Evolutionary conservation across 1,284 basidiomycete species (phyloP).

Genomic region (Austroboletus novae-zelandiae): DNA sequence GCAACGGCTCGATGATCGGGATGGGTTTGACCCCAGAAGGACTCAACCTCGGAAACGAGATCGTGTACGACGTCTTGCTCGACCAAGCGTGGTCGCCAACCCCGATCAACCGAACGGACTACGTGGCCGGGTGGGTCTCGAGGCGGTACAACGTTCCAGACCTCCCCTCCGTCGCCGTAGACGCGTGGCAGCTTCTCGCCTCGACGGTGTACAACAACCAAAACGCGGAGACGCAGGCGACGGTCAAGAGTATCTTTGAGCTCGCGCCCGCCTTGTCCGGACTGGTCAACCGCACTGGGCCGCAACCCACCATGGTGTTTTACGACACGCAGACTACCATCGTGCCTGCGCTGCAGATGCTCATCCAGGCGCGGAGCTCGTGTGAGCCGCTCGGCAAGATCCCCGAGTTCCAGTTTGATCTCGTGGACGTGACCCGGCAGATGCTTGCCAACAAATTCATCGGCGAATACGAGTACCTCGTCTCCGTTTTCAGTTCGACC

Average conservation of each 20-base stretch:
- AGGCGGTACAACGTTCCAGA: conserved; percentile 35
- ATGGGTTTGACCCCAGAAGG: conserved; percentile 44
- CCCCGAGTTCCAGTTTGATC: conserved; percentile 41
- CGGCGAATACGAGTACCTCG: conserved; percentile 33
- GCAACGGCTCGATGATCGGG: conserved; percentile 37
- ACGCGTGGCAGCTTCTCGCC: conserved; percentile 40
- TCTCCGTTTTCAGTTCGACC: conserved; percentile 28
- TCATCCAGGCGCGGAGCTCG: conserved; percentile 31
- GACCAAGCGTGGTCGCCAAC: conserved; percentile 42
- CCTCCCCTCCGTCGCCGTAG: conserved; percentile 28
- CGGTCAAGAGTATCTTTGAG: conserved; percentile 42
- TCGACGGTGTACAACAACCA: conserved; percentile 41
- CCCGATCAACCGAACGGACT: conserved; percentile 32
- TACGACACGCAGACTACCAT: conserved; percentile 41
- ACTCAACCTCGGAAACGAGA: conserved; percentile 42
- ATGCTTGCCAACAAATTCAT: conserved; percentile 42
- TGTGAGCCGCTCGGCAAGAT: conserved; percentile 22
- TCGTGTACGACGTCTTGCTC: conserved; percentile 41
- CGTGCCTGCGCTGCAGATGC: conserved; percentile 35
- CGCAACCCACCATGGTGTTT: conserved; percentile 35
- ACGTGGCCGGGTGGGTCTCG: conserved; percentile 35
- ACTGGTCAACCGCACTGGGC: conserved; percentile 35
- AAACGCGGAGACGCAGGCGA: conserved; percentile 35
- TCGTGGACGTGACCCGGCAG: conserved; percentile 44
- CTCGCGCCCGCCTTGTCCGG: conserved; percentile 35